phyloP scores from a whole-genome alignment of 1,284 basidiomycete genomes.

The Puccinia triticina region DNA sequence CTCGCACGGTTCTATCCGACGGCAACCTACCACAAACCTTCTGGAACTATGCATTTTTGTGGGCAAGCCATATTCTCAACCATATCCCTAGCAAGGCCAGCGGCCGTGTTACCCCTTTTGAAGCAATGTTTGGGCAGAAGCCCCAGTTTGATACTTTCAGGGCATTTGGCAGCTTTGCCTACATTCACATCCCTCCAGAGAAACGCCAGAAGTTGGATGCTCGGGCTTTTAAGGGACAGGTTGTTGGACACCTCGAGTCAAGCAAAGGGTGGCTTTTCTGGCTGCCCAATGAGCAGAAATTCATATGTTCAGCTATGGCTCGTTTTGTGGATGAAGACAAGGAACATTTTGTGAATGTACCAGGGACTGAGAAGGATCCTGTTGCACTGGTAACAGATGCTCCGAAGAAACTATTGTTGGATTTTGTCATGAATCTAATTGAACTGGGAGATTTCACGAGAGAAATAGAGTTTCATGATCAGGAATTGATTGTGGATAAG shows the following conservation, averaged over 20 bases:
- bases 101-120: neutral
- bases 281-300: neutral
- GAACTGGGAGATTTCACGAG: neutral
- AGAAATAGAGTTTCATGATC: neutral
- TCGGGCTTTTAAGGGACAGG: neutral
- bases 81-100: constrained; percentile 3
- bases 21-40: neutral
- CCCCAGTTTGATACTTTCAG: neutral
- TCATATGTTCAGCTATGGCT: neutral
- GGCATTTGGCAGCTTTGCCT: neutral
- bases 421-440: neutral
- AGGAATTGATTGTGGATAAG: neutral
- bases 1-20: neutral
- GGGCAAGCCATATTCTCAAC: constrained; percentile 24
- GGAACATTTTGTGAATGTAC: too few relatives aligned
- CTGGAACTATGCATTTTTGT: constrained; percentile 20
- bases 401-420: neutral
- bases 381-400: neutral
- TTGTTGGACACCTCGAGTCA: neutral
- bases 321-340: neutral
- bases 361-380: too few relatives aligned
- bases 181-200: constrained; percentile 22
- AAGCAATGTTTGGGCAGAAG: neutral
- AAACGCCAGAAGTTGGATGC: neutral
- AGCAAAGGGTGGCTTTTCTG: too few relatives aligned